phyloP scores from a whole-genome alignment of 257 asterid genomes.

The Solanum tarijense region DNA sequence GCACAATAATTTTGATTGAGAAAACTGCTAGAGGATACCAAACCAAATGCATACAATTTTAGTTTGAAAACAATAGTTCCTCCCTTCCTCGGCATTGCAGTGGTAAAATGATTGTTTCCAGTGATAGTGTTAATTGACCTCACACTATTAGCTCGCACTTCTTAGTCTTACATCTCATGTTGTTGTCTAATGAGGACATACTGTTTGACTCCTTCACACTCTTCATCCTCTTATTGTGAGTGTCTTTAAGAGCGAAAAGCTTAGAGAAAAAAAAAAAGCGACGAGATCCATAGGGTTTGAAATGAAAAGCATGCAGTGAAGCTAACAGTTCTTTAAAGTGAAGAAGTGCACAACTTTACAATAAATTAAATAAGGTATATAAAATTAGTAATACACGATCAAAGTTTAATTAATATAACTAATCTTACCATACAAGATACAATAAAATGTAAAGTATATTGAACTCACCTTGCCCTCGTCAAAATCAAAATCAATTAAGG shows the following conservation, averaged over 20 bases:
- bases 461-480: slow-evolving; percentile 84
- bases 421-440: background rate
- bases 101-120: background rate
- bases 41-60: background rate
- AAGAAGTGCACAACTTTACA: background rate
- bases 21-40: background rate
- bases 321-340: background rate
- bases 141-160: background rate
- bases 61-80: background rate
- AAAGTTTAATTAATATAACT: background rate
- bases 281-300: background rate
- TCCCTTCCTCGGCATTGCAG: background rate
- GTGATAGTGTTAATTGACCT: background rate
- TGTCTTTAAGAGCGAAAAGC: background rate
- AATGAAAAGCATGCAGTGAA: background rate
- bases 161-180: background rate
- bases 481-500: slow-evolving; percentile 80
- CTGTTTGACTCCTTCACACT: background rate
- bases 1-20: background rate
- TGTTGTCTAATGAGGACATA: background rate
- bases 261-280: background rate
- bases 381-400: background rate
- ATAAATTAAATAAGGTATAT: background rate
- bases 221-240: background rate
- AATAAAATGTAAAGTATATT: background rate